Conservation (phyloP, 2,329 filamentous ascomycete species). For the Penicillium sp. region DNA sequence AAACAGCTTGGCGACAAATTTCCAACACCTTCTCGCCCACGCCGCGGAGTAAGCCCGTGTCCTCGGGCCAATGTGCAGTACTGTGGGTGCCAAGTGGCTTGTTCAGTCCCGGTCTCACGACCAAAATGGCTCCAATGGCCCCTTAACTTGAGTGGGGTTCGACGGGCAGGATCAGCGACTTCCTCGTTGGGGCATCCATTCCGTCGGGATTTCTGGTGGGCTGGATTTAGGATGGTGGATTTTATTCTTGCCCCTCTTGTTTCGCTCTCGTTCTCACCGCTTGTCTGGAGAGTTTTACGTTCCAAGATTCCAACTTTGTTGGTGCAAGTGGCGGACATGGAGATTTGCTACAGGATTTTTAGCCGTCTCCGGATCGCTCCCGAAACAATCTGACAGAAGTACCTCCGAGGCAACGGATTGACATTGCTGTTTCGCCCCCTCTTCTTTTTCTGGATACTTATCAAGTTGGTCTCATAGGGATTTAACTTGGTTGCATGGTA, state of each 20-base stretch:
- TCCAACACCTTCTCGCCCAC: slow-evolving; percentile 1
- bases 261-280: slow-evolving; percentile 19
- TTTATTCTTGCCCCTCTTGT: slow-evolving; percentile 8
- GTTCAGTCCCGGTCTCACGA: slow-evolving; percentile 12
- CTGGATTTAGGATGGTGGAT: slow-evolving; percentile 9
- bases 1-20: slow-evolving; percentile 6
- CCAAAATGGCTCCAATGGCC: slow-evolving; percentile 7
- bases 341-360: slow-evolving; percentile 11
- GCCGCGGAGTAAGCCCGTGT: slow-evolving; percentile 5
- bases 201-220: slow-evolving; percentile 20
- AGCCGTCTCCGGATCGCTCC: neutral
- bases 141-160: slow-evolving; percentile 19
- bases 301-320: neutral
- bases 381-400: slow-evolving; percentile 4
- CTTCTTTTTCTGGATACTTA: neutral
- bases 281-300: slow-evolving; percentile 15
- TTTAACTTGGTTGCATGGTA: neutral
- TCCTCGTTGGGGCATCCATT: slow-evolving; percentile 23
- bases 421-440: neutral
- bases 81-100: slow-evolving; percentile 18
- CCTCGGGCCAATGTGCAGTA: slow-evolving; percentile 14
- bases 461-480: neutral
- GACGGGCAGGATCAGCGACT: slow-evolving; percentile 21
- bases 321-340: neutral
- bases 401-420: neutral